These are phyloP conservation scores for Erodium texanum DNA, from an alignment of 441 rosid species.

Conservation along the genomic window DNA sequence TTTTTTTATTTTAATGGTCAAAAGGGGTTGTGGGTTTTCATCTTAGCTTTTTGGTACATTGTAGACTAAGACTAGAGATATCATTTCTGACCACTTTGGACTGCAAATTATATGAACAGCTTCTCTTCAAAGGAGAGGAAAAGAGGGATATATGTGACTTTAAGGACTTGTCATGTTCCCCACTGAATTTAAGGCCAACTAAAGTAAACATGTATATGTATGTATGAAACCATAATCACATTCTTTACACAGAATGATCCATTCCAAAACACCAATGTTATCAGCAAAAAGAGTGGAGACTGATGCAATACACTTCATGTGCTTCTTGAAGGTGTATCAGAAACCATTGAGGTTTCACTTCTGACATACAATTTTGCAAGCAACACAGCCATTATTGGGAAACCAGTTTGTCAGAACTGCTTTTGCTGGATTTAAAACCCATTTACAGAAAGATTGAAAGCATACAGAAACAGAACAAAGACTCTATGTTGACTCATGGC, in stretches of 20 bases:
- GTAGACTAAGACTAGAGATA: slow-evolving; percentile 24
- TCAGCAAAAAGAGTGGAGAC: no score
- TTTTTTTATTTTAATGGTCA: slow-evolving; percentile 17
- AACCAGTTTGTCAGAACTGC: neutral
- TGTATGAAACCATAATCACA: neutral
- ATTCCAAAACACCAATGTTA: neutral
- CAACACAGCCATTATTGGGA: neutral
- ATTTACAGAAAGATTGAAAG: neutral
- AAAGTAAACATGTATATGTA: neutral
- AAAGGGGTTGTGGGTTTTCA: slow-evolving; percentile 20
- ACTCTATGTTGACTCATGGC: neutral
- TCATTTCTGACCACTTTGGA: slow-evolving; percentile 27
- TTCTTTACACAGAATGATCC: neutral
- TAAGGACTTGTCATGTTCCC: slow-evolving; percentile 3
- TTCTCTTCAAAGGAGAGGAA: slow-evolving; percentile 5
- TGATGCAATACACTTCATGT: no score
- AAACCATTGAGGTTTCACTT: neutral
- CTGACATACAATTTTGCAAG: slow-evolving; percentile 6
- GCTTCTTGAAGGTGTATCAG: no score
- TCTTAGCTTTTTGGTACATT: slow-evolving; percentile 25
- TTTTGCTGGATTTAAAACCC: neutral
- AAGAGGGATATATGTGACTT: neutral
- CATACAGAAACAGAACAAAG: neutral
- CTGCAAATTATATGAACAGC: slow-evolving; percentile 16
- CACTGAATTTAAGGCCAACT: slow-evolving; percentile 14